Evolutionary conservation across 768 basidiomycete species (phyloP), one percentile per base, ranked within the genome.

Genomic region (Fomitopsis serialis): DNA sequence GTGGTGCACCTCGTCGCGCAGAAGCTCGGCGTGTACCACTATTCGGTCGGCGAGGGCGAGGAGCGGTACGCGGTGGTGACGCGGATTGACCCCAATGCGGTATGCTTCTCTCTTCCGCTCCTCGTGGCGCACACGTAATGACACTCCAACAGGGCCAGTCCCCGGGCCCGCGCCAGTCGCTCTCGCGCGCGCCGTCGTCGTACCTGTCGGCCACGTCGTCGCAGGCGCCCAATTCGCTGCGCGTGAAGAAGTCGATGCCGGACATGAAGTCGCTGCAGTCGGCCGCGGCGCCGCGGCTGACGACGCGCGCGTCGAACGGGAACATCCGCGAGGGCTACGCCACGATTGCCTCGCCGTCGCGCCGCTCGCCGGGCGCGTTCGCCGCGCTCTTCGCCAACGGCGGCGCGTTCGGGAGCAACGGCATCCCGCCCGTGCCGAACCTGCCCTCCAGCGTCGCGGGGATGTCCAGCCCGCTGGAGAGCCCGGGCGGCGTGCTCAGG

Each of bases 231-330:
- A 73, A 64, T 50, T 75, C 82, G 40, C 79, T 98, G 51, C 85
- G 95, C 40, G 84, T 87, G 69, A 98, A 98, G 78, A 97, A 97
- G 73, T 96, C 93, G 22, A 98, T 98, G 97, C 97, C 97, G 2
- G 93, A 98, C 70, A 85, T 98, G 83, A 91, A 91, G 73, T 87
- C 87, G 15, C 70, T 92, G 58, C 90, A 91, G 56, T 76, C 84
- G 17, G 7, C 37, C 37, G 83, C 85, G 62, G 85, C 86, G 1
- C 90, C 89, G 32, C 86, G 90, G 48, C 79, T 93, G 45, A 82
- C 74, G 53, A 85, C 87, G 15, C 87, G 90, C 55, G 78, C 89
- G 17, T 93, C 90, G 45, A 93, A 92, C 66, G 89, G 90, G 52
- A 93, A 93, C 66, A 92, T 93, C 53, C 84, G 91, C 48, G 79